phyloP scores from a whole-genome alignment of 2,329 filamentous ascomycete genomes.

The Sclerotinia subarctica region DNA sequence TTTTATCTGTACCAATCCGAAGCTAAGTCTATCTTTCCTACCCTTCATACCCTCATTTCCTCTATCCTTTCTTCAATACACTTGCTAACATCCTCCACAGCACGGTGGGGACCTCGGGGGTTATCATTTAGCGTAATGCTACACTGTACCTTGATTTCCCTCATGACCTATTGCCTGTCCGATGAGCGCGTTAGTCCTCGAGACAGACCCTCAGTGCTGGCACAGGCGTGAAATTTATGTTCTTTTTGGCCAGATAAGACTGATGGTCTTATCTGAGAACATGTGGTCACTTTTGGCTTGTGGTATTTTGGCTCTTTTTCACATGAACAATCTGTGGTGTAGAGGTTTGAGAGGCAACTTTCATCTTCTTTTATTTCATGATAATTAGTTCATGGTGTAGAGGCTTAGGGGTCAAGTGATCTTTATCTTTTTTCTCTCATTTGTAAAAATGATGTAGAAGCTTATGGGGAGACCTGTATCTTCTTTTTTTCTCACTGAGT shows the following conservation, averaged over 20 bases:
- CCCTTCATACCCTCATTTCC: background rate
- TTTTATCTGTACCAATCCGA: background rate
- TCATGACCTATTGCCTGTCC: background rate
- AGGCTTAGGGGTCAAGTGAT: background rate
- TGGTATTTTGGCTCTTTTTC: background rate
- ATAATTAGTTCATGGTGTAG: background rate
- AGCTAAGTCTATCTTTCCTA: background rate
- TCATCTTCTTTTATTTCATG: background rate
- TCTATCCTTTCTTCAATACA: too few species aligned
- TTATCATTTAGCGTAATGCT: background rate
- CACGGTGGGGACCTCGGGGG: background rate
- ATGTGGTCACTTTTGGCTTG: background rate
- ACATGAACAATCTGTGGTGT: background rate
- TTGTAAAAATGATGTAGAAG: background rate
- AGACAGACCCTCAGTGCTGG: background rate
- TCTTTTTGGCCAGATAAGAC: background rate
- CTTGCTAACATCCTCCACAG: background rate
- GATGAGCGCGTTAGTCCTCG: background rate
- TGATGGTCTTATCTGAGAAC: constrained; percentile 2
- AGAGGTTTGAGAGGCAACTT: background rate
- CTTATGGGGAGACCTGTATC: background rate
- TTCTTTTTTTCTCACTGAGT: too few species aligned
- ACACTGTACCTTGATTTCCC: background rate
- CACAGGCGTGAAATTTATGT: background rate
- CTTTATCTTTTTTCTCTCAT: background rate